Base-by-base conservation (phyloP, 2,329 filamentous ascomycete genomes). In the Hypoxylon sp. region DNA sequence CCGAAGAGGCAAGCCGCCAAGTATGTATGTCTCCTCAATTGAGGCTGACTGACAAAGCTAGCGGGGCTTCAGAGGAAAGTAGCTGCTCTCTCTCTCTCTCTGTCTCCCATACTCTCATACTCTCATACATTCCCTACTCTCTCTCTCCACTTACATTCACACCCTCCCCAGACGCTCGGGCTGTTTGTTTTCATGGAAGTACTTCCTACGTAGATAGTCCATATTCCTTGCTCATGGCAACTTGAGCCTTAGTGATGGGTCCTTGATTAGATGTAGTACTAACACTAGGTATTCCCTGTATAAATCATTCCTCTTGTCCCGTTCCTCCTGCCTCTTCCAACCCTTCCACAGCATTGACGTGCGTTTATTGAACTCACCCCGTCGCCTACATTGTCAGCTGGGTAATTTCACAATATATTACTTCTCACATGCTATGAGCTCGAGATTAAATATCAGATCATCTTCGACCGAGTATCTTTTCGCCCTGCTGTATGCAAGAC, bases 131-230 rank as follows among this genome's bases (percentile, higher is more conserved):
- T 38, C 65, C 69, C 68, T 66, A 51, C 70, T 66, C 64, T 61
- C 68, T 70, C 70, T 66, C 64, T 61, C 68, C 72, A 69, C 63
- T 65, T 71, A 70, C 56, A 66, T 32, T 57, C 68, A 73, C 68
- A 73, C 72, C 65, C 70, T 72, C 71, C 69, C 68, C 70, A 63
- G 64, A 71, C 61, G 56, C 65, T 68, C 49, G 64, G 67, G 60
- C 55, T 68, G 63, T 61, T 64, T 69, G 61, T 60, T 58, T 63
- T 65, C 38, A 60, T 57, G 43, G 62, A 60, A 55, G 59, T 63
- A 63, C 48, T 64, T 64, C 49, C 51, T 65, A 41, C 59, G 60
- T 69, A 69, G 46, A 72, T 62, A 57, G 64, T 60, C 59, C 52
- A 61, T 57, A 49, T 69, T 60, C 56, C 69, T 62, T 64, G 60